phyloP scores from a whole-genome alignment of 2,329 filamentous ascomycete species.

The Curvularia spicifera region DNA sequence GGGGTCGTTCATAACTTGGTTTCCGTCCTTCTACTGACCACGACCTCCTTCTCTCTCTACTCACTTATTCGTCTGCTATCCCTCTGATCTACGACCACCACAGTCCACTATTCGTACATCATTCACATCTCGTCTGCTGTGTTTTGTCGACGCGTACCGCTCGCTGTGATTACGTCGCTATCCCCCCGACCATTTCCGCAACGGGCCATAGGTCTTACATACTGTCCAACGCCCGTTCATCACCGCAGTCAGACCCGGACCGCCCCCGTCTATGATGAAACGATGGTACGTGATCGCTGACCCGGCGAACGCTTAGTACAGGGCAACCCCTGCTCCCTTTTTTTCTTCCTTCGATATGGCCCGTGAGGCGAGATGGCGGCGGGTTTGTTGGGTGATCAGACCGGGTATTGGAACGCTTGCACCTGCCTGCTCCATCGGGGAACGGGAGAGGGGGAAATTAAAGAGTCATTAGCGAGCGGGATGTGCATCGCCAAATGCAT shows the following conservation, averaged over 20 bases:
- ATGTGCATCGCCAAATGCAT: not conserved
- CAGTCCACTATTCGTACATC: constrained; percentile 12
- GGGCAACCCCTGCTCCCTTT: not conserved
- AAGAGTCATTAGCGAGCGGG: not conserved
- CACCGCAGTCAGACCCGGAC: not conserved
- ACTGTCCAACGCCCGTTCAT: not conserved
- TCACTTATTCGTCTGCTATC: not conserved
- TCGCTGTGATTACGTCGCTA: not conserved
- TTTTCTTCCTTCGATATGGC: not conserved
- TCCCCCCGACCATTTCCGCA: not conserved
- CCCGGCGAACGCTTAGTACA: not conserved
- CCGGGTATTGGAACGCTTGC: not conserved
- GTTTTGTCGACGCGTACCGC: not conserved
- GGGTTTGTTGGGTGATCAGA: not conserved
- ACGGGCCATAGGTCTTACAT: not conserved
- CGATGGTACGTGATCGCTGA: not conserved
- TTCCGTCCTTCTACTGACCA: too few relatives aligned
- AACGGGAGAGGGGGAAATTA: not conserved
- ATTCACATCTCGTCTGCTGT: not conserved
- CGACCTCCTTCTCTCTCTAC: not conserved
- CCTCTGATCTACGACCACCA: not conserved
- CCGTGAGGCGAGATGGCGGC: not conserved
- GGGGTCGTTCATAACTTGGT: too few relatives aligned
- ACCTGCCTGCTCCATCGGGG: not conserved
- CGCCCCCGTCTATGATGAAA: not conserved